Percentiles rank a stretch among this genome's conserved stretches.
Evolutionary conservation across 805 yeast genomes (phyloP).

Genomic region (Wickerhamomyces chambardii): DNA sequence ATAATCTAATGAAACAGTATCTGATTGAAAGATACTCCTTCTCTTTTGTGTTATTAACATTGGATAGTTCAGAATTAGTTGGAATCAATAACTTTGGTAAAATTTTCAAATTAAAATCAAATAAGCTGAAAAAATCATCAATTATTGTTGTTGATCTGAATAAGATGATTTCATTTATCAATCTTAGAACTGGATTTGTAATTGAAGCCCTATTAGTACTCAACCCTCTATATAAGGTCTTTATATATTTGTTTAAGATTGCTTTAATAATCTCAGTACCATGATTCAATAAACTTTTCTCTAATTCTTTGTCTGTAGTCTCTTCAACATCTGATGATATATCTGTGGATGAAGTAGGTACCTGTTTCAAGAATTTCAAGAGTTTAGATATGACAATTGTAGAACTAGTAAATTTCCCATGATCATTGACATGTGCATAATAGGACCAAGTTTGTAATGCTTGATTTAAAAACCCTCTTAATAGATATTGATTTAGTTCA

Average conservation of each 20-base stretch:
- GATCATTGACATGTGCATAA: constrained; percentile 39
- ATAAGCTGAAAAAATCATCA: constrained; percentile 50
- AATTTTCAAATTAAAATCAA: constrained; percentile 58
- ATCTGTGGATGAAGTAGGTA: no score
- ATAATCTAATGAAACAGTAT: constrained; percentile 47
- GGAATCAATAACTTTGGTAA: constrained; percentile 58
- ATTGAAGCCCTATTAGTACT: constrained; percentile 44
- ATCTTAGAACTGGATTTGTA: constrained; percentile 52
- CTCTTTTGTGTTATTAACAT: constrained; percentile 22
- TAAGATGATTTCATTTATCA: constrained; percentile 42
- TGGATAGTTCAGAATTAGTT: constrained; percentile 33
- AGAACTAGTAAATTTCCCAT: constrained; percentile 34
- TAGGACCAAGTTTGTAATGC: constrained; percentile 38
- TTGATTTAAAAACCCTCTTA: constrained; percentile 25
- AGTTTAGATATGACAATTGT: constrained; percentile 32
- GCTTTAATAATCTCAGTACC: constrained; percentile 36
- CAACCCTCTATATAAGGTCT: constrained; percentile 61
- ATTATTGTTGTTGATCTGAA: constrained; percentile 41
- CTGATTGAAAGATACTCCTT: constrained; percentile 41
- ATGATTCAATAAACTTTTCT: constrained; percentile 9
- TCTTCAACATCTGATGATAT: no score
- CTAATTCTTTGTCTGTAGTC: background rate
- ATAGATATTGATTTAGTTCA: constrained; percentile 21
- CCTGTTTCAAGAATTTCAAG: constrained; percentile 16
- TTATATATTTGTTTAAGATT: constrained; percentile 46